A percentile compares a stretch with the other conserved stretches of the same genome.
phyloP scores from a whole-genome alignment of 257 asterid genomes.

The Fraxinus excelsior region DNA sequence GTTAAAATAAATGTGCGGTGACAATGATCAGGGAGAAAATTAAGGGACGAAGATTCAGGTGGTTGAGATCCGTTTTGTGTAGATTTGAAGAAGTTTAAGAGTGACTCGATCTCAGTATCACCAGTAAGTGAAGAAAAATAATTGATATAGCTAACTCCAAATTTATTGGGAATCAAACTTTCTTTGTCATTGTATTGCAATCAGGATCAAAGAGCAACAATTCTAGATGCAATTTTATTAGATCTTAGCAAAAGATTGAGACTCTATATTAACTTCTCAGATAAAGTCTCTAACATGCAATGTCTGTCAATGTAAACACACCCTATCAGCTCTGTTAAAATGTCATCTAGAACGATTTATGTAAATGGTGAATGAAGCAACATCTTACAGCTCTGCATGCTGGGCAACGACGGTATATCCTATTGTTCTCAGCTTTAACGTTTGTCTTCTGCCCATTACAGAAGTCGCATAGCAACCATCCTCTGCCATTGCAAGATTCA shows the following conservation, averaged over 20 bases:
- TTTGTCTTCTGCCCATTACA: slow-evolving; percentile 80
- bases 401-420: slow-evolving; percentile 76
- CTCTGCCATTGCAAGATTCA: slow-evolving; percentile 59
- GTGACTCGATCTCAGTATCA: background rate
- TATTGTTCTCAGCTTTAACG: slow-evolving; percentile 59
- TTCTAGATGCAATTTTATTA: background rate
- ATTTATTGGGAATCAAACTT: background rate
- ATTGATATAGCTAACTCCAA: background rate
- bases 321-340: background rate
- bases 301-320: background rate
- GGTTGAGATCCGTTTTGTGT: background rate
- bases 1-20: background rate
- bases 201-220: background rate
- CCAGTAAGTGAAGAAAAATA: background rate
- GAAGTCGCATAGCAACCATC: slow-evolving; percentile 77
- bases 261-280: background rate
- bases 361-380: background rate
- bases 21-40: background rate
- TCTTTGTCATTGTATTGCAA: background rate
- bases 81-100: background rate
- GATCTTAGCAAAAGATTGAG: background rate
- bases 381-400: slow-evolving; percentile 77
- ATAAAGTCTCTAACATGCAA: background rate
- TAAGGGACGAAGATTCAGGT: background rate
- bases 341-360: background rate